A percentile compares a stretch with the other conserved stretches of the same genome.
Conservation (phyloP, 2,329 filamentous ascomycete species). For the Aspergillus arachidicola region DNA sequence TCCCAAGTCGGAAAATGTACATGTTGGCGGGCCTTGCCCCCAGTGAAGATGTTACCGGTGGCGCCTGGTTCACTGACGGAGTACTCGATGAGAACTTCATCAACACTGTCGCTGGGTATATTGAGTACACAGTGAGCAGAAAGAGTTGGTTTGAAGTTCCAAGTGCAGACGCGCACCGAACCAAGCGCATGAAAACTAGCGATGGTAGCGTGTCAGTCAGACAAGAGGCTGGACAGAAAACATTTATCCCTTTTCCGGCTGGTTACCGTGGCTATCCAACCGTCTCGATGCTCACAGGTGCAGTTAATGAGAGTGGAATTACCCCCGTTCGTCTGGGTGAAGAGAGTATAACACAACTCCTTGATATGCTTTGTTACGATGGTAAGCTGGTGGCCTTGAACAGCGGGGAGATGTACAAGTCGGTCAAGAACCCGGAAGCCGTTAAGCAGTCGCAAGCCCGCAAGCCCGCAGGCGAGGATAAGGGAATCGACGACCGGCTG, state of each 20-base stretch:
- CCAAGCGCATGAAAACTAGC: conserved; percentile 45
- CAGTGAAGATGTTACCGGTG: conserved; percentile 87
- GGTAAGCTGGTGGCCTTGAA: conserved; percentile 71
- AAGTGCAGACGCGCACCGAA: conserved; percentile 39
- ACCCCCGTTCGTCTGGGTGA: conserved; percentile 71
- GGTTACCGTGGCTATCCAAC: conserved; percentile 81
- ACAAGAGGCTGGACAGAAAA: conserved; percentile 30
- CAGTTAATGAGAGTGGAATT: conserved; percentile 69
- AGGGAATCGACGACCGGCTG: conserved; percentile 43
- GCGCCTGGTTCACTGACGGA: conserved; percentile 91
- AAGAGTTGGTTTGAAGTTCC: conserved; percentile 68
- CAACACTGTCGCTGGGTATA: conserved; percentile 69
- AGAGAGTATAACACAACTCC: conserved; percentile 78
- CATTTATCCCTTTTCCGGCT: conserved; percentile 57
- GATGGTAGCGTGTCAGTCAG: conserved; percentile 35
- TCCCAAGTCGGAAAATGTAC: conserved; percentile 91
- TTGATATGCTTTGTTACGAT: conserved; percentile 88
- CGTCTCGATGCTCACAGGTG: conserved; percentile 72
- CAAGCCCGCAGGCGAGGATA: conserved; percentile 32
- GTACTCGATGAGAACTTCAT: conserved; percentile 89
- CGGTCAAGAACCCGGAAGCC: conserved; percentile 43
- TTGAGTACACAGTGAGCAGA: conserved; percentile 72
- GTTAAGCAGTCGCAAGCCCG: conserved; percentile 39
- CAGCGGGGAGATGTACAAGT: conserved; percentile 54
- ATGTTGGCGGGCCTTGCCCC: conserved; percentile 85